phyloP scores from a whole-genome alignment of 305 asterid genomes.

The Fraxinus greggii region DNA sequence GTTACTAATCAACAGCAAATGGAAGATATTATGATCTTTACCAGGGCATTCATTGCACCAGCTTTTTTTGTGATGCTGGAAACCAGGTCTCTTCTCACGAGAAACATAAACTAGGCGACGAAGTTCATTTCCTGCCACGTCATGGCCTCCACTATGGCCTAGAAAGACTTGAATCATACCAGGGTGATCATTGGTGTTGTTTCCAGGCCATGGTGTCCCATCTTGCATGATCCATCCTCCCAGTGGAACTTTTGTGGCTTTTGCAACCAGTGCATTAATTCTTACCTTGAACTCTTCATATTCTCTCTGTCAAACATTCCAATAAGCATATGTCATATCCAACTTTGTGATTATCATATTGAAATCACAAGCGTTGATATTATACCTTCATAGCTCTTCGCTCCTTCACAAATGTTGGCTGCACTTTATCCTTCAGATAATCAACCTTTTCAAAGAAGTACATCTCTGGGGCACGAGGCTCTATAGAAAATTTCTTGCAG shows the following conservation, averaged over 20 bases:
- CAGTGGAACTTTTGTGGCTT: constrained; percentile 84
- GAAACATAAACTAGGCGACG: constrained; percentile 96
- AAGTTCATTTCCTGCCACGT: constrained; percentile 86
- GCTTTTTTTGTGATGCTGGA: constrained; percentile 98
- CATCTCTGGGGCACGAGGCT: constrained; percentile 98
- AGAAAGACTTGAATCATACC: constrained; percentile 99
- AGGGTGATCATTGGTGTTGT: constrained; percentile 94
- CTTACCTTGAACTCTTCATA: constrained; percentile 92
- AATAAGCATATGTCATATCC: constrained; percentile 1
- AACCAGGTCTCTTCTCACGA: constrained; percentile 98
- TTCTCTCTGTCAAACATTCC: constrained; percentile 61
- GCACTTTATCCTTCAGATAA: constrained; percentile 91
- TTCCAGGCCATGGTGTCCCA: constrained; percentile 99
- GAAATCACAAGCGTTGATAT: constrained; percentile 14
- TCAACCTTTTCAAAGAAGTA: constrained; percentile 91
- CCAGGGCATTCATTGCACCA: constrained; percentile 99
- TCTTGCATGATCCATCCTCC: constrained; percentile 99
- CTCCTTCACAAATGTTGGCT: constrained; percentile 94
- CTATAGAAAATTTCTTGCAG: constrained; percentile 83
- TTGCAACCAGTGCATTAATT: constrained; percentile 90
- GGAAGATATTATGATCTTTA: constrained; percentile 34
- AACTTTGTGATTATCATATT: constrained; percentile 1
- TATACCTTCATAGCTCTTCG: constrained; percentile 95
- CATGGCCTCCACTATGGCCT: constrained; percentile 90
- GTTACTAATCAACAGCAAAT: background rate